Evolutionary conservation across 2,329 filamentous ascomycete genomes (phyloP).

Genomic region (Thelonectria rubi): DNA sequence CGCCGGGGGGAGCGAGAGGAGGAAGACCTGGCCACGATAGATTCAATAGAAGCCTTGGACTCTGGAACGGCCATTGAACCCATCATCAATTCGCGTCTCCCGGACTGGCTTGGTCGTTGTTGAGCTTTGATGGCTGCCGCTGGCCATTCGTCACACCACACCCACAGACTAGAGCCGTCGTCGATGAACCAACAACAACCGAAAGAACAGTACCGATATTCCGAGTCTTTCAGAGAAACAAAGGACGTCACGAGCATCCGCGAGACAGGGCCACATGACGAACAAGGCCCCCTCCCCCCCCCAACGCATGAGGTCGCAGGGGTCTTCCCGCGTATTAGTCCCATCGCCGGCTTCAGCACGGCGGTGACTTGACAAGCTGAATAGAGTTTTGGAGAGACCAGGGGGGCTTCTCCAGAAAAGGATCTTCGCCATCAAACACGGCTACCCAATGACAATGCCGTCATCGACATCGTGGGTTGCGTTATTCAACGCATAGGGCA

Average conservation of each 20-base stretch:
- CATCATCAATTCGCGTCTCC: too few relatives aligned
- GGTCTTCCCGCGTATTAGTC: not conserved
- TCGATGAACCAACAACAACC: too few relatives aligned
- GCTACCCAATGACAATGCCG: not conserved
- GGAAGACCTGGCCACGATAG: too few relatives aligned
- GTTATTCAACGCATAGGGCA: not conserved
- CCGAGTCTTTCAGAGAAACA: not conserved
- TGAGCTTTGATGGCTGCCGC: too few relatives aligned
- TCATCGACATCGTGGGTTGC: not conserved
- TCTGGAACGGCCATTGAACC: too few relatives aligned
- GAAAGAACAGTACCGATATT: not conserved
- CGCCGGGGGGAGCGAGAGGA: too few relatives aligned
- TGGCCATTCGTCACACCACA: too few relatives aligned
- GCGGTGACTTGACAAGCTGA: not conserved
- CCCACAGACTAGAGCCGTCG: too few relatives aligned
- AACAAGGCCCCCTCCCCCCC: not conserved
- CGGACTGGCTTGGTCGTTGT: too few relatives aligned
- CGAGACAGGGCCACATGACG: not conserved
- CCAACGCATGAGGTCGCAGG: not conserved
- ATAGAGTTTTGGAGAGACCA: not conserved
- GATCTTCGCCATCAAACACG: not conserved
- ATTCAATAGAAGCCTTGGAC: too few relatives aligned
- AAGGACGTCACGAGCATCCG: not conserved
- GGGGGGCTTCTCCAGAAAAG: not conserved
- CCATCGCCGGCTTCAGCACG: not conserved